Base-by-base conservation (phyloP, 2,329 filamentous ascomycete genomes). In the Pyricularia pennisetigena region DNA sequence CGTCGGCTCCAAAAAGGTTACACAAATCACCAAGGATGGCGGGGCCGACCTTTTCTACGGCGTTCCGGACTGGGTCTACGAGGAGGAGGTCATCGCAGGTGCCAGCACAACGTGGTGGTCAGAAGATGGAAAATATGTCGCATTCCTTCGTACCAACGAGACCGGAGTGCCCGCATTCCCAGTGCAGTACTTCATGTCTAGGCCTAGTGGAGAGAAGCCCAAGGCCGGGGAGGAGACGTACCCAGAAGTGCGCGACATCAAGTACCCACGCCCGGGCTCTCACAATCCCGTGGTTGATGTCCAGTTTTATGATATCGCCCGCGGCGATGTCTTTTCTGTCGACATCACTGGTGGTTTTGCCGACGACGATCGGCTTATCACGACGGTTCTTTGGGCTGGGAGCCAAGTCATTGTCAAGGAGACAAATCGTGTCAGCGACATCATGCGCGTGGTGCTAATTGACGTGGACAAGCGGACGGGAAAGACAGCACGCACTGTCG, bases 21-120 rank as follows among this genome's bases (percentile, higher is more conserved):
- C 85, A 5, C 87, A 90, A 70, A 90, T 99, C 73, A 98, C 95
- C 1, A 87, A 83, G 68, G 94, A 99, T 75, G 95, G 96, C 14
- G 92, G 94, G 0, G 82, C 88, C 0, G 88, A 98, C 73, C 87
- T 95, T 69, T 99, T 99, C 78, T 97, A 99, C 74, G 95, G 95
- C 23, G 88, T 97, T 24, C 95, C 95, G 0, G 96, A 99, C 77
- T 99, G 95, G 95, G 95, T 98, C 0, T 97, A 96, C 75, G 93
- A 97, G 76, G 84, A 86, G 71, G 93, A 97, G 77, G 92, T 97
- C 3, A 92, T 98, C 70, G 78, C 82, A 16, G 90, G 86, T 1
- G 91, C 92, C 72, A 92, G 87, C 70, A 94, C 92, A 5, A 96
- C 94, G 0, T 99, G 96, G 95, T 99, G 94, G 94, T 94, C 93